Percentiles rank a stretch among this genome's conserved stretches.
These are phyloP conservation scores for Cyathus striatus DNA, from an alignment of 768 basidiomycete genomes.

Conservation along the genomic window DNA sequence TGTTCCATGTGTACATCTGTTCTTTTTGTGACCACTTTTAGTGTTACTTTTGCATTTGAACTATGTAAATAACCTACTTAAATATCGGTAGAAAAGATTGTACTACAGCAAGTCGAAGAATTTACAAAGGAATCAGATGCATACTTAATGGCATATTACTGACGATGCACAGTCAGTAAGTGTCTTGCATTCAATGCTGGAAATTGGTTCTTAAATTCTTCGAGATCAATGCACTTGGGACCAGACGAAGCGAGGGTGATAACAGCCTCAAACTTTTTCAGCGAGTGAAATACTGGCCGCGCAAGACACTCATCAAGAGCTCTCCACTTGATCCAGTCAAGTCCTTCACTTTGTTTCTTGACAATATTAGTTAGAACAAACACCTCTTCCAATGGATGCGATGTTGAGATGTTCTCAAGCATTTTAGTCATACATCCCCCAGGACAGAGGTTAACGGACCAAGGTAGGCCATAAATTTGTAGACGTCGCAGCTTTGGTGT, in stretches of 20 bases:
- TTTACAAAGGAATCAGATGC: neutral
- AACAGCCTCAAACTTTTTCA: slow-evolving; percentile 3
- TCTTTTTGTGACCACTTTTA: too few relatives aligned
- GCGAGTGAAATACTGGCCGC: slow-evolving; percentile 1
- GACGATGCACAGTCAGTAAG: neutral
- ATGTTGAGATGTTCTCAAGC: slow-evolving; percentile 1
- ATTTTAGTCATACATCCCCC: neutral
- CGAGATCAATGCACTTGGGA: slow-evolving; percentile 1
- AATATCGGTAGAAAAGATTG: too few relatives aligned
- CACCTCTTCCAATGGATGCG: slow-evolving; percentile 5
- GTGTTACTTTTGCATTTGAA: too few relatives aligned
- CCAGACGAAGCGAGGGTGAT: slow-evolving; percentile 2
- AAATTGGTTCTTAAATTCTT: slow-evolving; percentile 2
- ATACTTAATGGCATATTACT: neutral
- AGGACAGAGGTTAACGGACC: neutral
- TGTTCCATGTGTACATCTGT: too few relatives aligned
- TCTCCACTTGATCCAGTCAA: slow-evolving; percentile 8
- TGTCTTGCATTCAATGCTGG: neutral
- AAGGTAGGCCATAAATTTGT: neutral
- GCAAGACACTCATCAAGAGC: slow-evolving; percentile 7
- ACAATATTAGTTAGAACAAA: slow-evolving; percentile 8
- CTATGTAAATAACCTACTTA: too few relatives aligned
- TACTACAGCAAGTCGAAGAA: too few relatives aligned
- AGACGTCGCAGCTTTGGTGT: neutral
- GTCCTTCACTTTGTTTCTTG: slow-evolving; percentile 4